A percentile compares a stretch with the other conserved stretches of the same genome.
Evolutionary conservation across 164 flowering plant species (phyloP).

Genomic region (Tetracentron sinense): DNA sequence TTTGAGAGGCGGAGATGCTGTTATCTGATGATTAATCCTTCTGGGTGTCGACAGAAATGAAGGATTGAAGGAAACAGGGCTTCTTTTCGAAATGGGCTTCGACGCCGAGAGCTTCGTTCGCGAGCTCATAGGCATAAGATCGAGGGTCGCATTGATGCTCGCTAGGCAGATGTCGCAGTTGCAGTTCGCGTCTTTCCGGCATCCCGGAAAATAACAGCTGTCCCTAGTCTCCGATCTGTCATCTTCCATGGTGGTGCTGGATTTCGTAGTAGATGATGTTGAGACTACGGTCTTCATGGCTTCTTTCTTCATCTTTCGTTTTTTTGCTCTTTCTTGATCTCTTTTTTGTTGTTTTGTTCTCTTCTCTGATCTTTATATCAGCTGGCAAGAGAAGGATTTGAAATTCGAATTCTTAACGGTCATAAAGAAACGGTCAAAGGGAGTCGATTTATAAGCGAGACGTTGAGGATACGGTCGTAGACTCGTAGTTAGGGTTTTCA

Average conservation of each 20-base stretch:
- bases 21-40: slow-evolving; percentile 1
- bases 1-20: slow-evolving; percentile 27
- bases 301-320: slow-evolving; percentile 4
- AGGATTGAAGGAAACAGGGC: slow-evolving; percentile 44
- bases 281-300: slow-evolving; percentile 33
- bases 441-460: neutral
- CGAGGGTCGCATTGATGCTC: slow-evolving; percentile 84
- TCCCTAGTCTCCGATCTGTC: slow-evolving; percentile 40
- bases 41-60: slow-evolving; percentile 45
- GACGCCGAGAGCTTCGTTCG: slow-evolving; percentile 45
- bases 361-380: neutral
- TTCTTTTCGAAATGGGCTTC: slow-evolving; percentile 18
- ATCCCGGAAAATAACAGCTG: slow-evolving; percentile 77
- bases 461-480: neutral
- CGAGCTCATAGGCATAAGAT: slow-evolving; percentile 63
- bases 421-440: neutral
- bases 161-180: slow-evolving; percentile 73
- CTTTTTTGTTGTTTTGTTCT: neutral
- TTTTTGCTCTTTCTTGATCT: neutral
- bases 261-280: slow-evolving; percentile 34
- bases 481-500: too few relatives aligned
- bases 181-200: slow-evolving; percentile 82
- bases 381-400: slow-evolving; percentile 14
- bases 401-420: slow-evolving; percentile 33
- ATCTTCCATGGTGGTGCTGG: slow-evolving; percentile 30